Percentiles rank a stretch among this genome's conserved stretches.
Conservation (phyloP, 2,329 filamentous ascomycete species). For the Fusarium citri region DNA sequence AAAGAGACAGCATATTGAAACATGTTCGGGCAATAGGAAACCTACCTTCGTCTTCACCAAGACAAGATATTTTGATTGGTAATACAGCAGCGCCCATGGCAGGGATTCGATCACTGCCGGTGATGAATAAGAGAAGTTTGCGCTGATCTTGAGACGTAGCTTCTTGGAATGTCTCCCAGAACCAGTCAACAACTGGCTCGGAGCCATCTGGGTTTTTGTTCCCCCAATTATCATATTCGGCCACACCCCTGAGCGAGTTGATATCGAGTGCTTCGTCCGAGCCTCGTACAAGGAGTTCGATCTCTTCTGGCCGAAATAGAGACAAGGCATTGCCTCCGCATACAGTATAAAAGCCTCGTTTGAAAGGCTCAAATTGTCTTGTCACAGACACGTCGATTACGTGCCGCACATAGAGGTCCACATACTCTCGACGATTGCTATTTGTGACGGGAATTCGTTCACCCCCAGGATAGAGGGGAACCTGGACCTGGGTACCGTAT, state of each 20-base stretch:
- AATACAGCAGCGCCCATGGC: slow-evolving; percentile 87
- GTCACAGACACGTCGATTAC: slow-evolving; percentile 81
- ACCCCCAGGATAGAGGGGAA: slow-evolving; percentile 80
- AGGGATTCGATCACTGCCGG: slow-evolving; percentile 89
- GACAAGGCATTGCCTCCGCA: slow-evolving; percentile 89
- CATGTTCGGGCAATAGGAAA: slow-evolving; percentile 91
- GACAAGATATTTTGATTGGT: slow-evolving; percentile 78
- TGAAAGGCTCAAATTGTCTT: slow-evolving; percentile 92
- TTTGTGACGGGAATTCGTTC: slow-evolving; percentile 84
- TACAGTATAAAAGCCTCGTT: slow-evolving; percentile 91
- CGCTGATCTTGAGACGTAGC: slow-evolving; percentile 77
- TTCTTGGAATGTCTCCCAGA: slow-evolving; percentile 83
- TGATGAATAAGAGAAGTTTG: slow-evolving; percentile 86
- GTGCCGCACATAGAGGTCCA: slow-evolving; percentile 85
- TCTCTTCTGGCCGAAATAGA: slow-evolving; percentile 90
- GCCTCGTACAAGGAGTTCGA: slow-evolving; percentile 86
- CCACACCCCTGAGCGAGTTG: slow-evolving; percentile 77
- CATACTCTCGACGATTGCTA: slow-evolving; percentile 84
- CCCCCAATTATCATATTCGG: slow-evolving; percentile 85
- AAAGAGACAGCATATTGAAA: slow-evolving; percentile 86
- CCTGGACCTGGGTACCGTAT: slow-evolving; percentile 74
- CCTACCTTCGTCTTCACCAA: slow-evolving; percentile 78
- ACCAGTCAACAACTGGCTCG: slow-evolving; percentile 82
- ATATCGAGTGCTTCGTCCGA: slow-evolving; percentile 88
- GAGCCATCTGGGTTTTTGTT: slow-evolving; percentile 63